These are phyloP conservation scores for Candida railenensis DNA, from an alignment of 805 yeast genomes.

Conservation along the genomic window DNA sequence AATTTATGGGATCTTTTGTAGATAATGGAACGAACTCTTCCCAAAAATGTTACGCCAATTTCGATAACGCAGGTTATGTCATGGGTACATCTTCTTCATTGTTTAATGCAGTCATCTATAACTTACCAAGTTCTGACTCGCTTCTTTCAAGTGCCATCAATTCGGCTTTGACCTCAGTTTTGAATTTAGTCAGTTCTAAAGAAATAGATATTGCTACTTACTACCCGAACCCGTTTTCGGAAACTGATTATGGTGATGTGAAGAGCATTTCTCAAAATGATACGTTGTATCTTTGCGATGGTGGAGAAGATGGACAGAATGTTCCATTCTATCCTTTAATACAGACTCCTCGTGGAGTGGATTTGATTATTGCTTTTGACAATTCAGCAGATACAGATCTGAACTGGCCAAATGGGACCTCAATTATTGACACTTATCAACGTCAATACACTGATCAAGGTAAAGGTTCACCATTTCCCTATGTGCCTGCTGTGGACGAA, in stretches of 20 bases:
- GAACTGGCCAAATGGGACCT: constrained; percentile 39
- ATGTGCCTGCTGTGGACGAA: constrained; percentile 69
- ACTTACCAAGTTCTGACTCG: constrained; percentile 37
- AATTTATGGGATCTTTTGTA: constrained; percentile 69
- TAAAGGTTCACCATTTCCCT: constrained; percentile 67
- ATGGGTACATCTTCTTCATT: constrained; percentile 82
- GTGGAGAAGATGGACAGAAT: constrained; percentile 42
- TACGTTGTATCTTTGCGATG: constrained; percentile 35
- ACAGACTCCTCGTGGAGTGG: constrained; percentile 31
- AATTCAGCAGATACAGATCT: constrained; percentile 33
- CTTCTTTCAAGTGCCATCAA: constrained; percentile 20
- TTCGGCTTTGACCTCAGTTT: constrained; percentile 19
- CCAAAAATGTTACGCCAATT: constrained; percentile 59
- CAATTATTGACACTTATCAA: constrained; percentile 30
- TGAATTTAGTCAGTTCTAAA: constrained; percentile 39
- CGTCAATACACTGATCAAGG: constrained; percentile 44
- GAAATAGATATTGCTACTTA: constrained; percentile 71
- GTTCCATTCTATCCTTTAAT: constrained; percentile 38
- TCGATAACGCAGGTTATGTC: constrained; percentile 78
- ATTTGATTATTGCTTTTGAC: constrained; percentile 38
- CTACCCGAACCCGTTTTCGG: constrained; percentile 63
- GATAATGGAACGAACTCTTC: constrained; percentile 54
- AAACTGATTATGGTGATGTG: constrained; percentile 32
- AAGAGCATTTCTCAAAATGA: constrained; percentile 17
- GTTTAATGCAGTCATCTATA: constrained; percentile 66